Evolutionary conservation across 768 basidiomycete species (phyloP).

Genomic region (Cystofilobasidium capitatum): DNA sequence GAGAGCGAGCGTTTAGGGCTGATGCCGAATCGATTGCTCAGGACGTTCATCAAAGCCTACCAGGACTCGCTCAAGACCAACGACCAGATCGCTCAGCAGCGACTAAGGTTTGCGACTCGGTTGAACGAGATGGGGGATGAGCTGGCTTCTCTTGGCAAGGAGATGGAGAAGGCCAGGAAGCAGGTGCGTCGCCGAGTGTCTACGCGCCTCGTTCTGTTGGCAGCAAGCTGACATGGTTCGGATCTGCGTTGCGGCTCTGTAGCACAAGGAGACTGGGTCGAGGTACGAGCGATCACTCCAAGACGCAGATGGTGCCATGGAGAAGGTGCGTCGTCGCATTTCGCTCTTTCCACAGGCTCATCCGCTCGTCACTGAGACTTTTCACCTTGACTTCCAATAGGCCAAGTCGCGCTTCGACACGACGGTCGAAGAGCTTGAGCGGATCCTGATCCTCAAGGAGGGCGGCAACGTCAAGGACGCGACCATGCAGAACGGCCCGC

Average conservation of each 20-base stretch:
- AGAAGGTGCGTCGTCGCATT: slow-evolving; percentile 49
- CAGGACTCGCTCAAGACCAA: slow-evolving; percentile 77
- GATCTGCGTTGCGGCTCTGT: background rate
- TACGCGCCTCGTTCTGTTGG: background rate
- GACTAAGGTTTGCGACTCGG: slow-evolving; percentile 71
- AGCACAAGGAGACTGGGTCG: slow-evolving; percentile 84
- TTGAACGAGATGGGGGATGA: slow-evolving; percentile 98
- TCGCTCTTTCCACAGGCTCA: background rate
- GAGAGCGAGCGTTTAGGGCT: background rate
- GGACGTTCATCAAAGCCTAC: slow-evolving; percentile 65
- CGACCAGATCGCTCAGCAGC: slow-evolving; percentile 80
- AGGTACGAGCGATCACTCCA: slow-evolving; percentile 79
- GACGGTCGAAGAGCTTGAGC: slow-evolving; percentile 87
- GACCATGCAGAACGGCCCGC: slow-evolving; percentile 45
- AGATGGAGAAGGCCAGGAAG: slow-evolving; percentile 91
- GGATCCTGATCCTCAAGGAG: slow-evolving; percentile 84
- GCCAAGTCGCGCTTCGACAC: slow-evolving; percentile 74
- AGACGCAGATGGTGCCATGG: slow-evolving; percentile 75
- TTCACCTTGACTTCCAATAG: slow-evolving; percentile 24
- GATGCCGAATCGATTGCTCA: slow-evolving; percentile 17
- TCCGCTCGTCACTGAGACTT: background rate
- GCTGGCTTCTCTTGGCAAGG: slow-evolving; percentile 66
- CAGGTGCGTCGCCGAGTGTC: slow-evolving; percentile 44
- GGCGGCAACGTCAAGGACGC: slow-evolving; percentile 84
- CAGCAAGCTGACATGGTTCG: background rate